Percentiles rank a stretch among this genome's conserved stretches.
These are phyloP conservation scores for Pholiota adiposa DNA, from an alignment of 1,284 basidiomycete genomes.

Conservation along the genomic window DNA sequence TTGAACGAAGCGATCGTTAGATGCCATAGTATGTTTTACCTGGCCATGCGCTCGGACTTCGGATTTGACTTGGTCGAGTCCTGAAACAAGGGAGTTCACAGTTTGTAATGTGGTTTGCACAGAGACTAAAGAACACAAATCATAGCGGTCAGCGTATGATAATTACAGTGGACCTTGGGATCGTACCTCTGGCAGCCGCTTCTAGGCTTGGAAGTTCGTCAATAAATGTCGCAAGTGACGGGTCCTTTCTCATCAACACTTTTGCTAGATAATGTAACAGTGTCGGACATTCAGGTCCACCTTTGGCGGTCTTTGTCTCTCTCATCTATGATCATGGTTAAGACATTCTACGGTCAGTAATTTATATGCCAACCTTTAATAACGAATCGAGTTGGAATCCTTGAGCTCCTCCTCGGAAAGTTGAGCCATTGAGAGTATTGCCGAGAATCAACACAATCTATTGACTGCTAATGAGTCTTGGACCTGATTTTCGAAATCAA, in stretches of 20 bases:
- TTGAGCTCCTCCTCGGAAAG: conserved; percentile 81
- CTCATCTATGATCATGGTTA: conserved; percentile 58
- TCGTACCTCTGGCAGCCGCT: conserved; percentile 77
- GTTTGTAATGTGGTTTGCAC: conserved; percentile 64
- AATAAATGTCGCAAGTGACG: conserved; percentile 71
- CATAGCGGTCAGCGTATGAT: no score
- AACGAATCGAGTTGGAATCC: conserved; percentile 87
- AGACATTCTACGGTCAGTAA: not conserved
- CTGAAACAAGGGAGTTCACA: conserved; percentile 60
- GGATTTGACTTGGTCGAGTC: conserved; percentile 58
- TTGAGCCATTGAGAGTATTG: conserved; percentile 82
- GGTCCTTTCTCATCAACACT: conserved; percentile 73
- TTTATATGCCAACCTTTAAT: conserved; percentile 62
- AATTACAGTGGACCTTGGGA: not conserved
- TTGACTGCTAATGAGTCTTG: not conserved
- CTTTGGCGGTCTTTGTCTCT: conserved; percentile 81
- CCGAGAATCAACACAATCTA: conserved; percentile 78
- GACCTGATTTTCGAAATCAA: not conserved
- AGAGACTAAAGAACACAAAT: conserved; percentile 55
- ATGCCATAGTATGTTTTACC: conserved; percentile 28
- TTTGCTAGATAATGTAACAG: conserved; percentile 86
- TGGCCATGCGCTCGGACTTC: conserved; percentile 56
- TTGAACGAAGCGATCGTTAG: conserved; percentile 63
- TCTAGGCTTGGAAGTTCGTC: conserved; percentile 85
- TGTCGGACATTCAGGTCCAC: conserved; percentile 75